Evolutionary conservation across 768 basidiomycete genomes (phyloP), one percentile per base, ranked within the genome.

Genomic region (Russula sp.): DNA sequence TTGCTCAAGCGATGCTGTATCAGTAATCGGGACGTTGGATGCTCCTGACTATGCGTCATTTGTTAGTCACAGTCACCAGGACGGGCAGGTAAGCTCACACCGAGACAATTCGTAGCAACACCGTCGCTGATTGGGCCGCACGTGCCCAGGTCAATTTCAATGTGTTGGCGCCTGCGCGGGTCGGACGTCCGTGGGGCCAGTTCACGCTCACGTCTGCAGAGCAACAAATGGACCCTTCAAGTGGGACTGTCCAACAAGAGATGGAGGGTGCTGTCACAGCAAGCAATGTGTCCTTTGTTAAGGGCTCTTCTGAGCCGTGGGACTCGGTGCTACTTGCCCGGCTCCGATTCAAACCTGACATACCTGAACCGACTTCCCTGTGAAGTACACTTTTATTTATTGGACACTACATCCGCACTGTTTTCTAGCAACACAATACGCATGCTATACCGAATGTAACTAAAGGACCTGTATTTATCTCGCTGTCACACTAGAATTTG

Each of bases 41-140:
- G 81, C 90, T 7, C 79, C 83, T 0, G 86, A 88, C 60, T 88
- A 89, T 73, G 90, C 84, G 0, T 73, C 89, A 31, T 85, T 91
- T 66, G 89, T 91, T 42, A 87, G 87, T 68, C 86, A 90, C 62
- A 77, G 77, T 62, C 87, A 89, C 73, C 82, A 79, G 2, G 80
- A 86, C 66, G 80, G 84, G 4, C 81, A 82, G 75, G 82, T 77
- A 62, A 35, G 71, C 71, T 35, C 48, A 34, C 20, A 2, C 51
- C 13, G 22, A 55, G 16, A 59, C 14, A 22, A n/a, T 37, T 58
- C 7, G n/a, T 37, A 14, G 44, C 63, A 1, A 66, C 49, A 20
- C 52, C 6, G 35, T 13, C 39, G 20, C 48, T 64, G 50, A 70
- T 34, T 45, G 69, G 47, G 64, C 64, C 2, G 14, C 37, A 18